A percentile compares a stretch with the other conserved stretches of the same genome.
Evolutionary conservation across 306 rosid genomes (phyloP).

Genomic region (Malus fusca): DNA sequence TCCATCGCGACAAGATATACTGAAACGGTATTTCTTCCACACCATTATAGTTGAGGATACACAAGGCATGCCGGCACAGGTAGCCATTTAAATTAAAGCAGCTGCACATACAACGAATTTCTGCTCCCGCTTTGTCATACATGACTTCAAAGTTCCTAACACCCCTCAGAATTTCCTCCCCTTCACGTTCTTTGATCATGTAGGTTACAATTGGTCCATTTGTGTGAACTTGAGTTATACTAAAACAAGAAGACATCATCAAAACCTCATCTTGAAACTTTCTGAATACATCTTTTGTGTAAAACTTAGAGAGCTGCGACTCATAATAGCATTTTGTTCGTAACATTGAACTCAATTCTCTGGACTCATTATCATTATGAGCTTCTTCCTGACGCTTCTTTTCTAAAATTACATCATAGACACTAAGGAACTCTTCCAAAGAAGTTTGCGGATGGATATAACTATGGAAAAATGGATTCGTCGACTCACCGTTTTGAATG

Average conservation of each 20-base stretch:
- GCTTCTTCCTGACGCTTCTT: conserved; percentile 58
- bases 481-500: conserved; percentile 42
- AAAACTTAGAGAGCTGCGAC: conserved; percentile 75
- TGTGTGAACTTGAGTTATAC: conserved; percentile 54
- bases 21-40: conserved; percentile 79
- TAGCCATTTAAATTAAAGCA: conserved; percentile 90
- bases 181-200: conserved; percentile 57
- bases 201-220: conserved; percentile 54
- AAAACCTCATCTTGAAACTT: conserved; percentile 78
- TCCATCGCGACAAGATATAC: conserved; percentile 77
- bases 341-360: conserved; percentile 39
- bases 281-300: conserved; percentile 57
- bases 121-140: conserved; percentile 68
- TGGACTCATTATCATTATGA: conserved; percentile 62
- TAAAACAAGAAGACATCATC: conserved; percentile 67
- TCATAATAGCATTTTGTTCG: conserved; percentile 65
- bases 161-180: conserved; percentile 43
- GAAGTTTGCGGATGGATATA: conserved; percentile 66
- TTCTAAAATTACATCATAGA: conserved; percentile 45
- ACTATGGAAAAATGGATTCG: conserved; percentile 50
- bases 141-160: conserved; percentile 55
- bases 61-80: conserved; percentile 82
- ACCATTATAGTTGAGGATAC: conserved; percentile 71
- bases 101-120: conserved; percentile 71
- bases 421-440: conserved; percentile 60